These are phyloP conservation scores for Coriaria nepalensis DNA, from an alignment of 306 rosid species.

Conservation along the genomic window DNA sequence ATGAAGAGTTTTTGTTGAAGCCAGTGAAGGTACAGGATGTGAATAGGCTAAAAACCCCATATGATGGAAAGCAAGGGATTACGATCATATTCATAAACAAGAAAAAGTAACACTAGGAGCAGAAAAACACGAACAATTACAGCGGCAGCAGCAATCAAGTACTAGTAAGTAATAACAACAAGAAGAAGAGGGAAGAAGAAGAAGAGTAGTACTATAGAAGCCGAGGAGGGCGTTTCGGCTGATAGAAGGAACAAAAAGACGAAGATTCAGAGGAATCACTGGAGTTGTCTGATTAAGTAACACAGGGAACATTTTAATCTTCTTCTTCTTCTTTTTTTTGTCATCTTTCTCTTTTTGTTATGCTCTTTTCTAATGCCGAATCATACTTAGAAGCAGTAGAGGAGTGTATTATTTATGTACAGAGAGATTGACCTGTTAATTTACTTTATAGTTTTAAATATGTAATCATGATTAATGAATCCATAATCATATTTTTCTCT, in stretches of 20 bases:
- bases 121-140: slow-evolving; percentile 8
- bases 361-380: no score
- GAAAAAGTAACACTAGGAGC: slow-evolving; percentile 26
- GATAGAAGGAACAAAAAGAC: slow-evolving; percentile 27
- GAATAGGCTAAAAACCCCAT: slow-evolving; percentile 54
- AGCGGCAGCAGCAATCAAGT: not conserved
- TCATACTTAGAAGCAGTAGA: no score
- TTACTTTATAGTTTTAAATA: no score
- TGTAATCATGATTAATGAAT: no score
- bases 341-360: no score
- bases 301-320: no score
- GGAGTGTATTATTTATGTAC: no score
- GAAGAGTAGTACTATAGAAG: not conserved
- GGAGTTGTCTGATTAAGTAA: no score
- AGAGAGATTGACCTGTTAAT: no score
- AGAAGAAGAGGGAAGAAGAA: slow-evolving; percentile 3
- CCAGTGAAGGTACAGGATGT: slow-evolving; percentile 72
- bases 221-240: not conserved
- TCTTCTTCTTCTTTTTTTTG: no score
- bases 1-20: slow-evolving; percentile 87
- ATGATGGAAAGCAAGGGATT: slow-evolving; percentile 52
- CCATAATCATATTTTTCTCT: no score
- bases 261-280: slow-evolving; percentile 1
- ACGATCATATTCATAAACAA: slow-evolving; percentile 11
- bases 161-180: not conserved